These are phyloP conservation scores for Neopestalotiopsis sp. DNA, from an alignment of 2,329 filamentous ascomycete genomes.

Conservation along the genomic window DNA sequence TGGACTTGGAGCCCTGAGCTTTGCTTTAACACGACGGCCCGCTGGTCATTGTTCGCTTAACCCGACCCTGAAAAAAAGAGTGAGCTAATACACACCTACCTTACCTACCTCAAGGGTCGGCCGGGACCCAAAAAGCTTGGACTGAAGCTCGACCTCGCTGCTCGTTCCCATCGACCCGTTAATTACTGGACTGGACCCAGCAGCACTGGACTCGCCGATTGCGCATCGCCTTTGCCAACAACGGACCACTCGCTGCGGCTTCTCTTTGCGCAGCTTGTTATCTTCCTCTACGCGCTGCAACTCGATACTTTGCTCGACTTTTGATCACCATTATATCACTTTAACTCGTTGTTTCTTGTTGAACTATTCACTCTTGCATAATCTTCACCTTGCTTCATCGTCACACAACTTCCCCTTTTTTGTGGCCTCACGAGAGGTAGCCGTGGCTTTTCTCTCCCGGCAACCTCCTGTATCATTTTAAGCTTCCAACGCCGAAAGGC, in stretches of 20 bases:
- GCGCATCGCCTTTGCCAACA: slow-evolving; percentile 8
- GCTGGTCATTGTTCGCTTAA: slow-evolving; percentile 12
- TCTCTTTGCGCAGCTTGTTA: background rate
- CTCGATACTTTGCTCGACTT: background rate
- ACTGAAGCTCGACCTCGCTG: slow-evolving; percentile 9
- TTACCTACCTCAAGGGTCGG: background rate
- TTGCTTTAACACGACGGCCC: background rate
- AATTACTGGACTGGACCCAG: background rate
- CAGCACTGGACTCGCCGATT: background rate
- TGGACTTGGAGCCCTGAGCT: background rate
- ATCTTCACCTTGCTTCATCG: background rate
- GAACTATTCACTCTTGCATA: background rate
- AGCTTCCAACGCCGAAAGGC: slow-evolving; percentile 13
- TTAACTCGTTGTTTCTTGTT: background rate
- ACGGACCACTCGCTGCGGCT: background rate
- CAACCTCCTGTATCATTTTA: background rate
- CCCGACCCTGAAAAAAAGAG: slow-evolving; percentile 1
- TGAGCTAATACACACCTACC: background rate
- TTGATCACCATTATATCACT: background rate
- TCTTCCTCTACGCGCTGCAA: background rate
- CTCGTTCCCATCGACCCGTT: background rate
- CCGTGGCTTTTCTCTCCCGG: background rate
- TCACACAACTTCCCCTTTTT: background rate
- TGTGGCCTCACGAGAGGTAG: background rate
- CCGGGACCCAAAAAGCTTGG: background rate